phyloP scores from a whole-genome alignment of 176 grass and related monocot species.

The Puccinellia tenuiflora region DNA sequence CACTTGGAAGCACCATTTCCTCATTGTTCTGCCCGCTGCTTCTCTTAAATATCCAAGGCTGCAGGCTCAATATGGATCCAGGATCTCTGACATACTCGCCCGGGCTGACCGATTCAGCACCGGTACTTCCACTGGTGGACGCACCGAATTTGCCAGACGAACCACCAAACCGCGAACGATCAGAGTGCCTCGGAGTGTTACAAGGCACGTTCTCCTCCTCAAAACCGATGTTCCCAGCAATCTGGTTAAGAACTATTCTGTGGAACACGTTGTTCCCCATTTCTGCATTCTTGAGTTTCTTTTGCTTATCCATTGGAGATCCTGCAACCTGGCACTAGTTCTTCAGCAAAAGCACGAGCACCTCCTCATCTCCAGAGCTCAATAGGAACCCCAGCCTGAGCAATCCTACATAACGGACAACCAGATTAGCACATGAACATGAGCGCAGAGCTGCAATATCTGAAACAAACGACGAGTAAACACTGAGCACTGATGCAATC shows the following conservation, averaged over 20 bases:
- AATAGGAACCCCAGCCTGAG: background rate
- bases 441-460: background rate
- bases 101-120: constrained; percentile 23
- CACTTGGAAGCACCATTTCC: constrained; percentile 20
- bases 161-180: constrained; percentile 6
- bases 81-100: constrained; percentile 59
- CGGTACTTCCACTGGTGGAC: constrained; percentile 15
- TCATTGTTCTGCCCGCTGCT: constrained; percentile 22
- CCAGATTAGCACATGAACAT: constrained; percentile 1
- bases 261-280: constrained; percentile 30
- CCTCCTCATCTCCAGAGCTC: constrained; percentile 14
- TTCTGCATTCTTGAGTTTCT: constrained; percentile 23
- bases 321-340: constrained; percentile 14
- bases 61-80: constrained; percentile 81
- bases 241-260: constrained; percentile 41
- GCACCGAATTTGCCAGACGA: constrained; percentile 13
- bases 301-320: constrained; percentile 52
- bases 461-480: no score
- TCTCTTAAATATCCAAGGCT: constrained; percentile 92
- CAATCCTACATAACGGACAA: constrained; percentile 16
- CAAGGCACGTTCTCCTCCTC: constrained; percentile 55
- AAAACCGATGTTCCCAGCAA: constrained; percentile 21
- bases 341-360: background rate
- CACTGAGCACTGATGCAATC: background rate
- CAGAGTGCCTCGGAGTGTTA: constrained; percentile 42